Percentiles rank a stretch among this genome's conserved stretches.
These are phyloP conservation scores for Zoysia japonica DNA, from an alignment of 176 grass and related monocot genomes.

Conservation along the genomic window DNA sequence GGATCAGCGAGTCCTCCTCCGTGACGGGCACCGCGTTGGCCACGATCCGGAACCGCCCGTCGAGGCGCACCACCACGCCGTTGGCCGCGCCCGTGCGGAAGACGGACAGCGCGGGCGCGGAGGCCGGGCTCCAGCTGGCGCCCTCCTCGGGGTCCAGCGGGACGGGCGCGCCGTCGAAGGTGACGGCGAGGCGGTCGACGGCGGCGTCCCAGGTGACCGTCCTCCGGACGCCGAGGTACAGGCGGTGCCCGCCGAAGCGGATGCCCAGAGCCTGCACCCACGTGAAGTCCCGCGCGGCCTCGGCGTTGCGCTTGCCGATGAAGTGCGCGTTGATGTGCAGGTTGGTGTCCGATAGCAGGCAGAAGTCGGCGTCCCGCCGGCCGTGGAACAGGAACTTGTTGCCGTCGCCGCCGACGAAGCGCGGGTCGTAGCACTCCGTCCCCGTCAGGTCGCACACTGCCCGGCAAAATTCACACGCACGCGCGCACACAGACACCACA, in stretches of 20 bases:
- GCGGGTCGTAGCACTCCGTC: conserved; percentile 55
- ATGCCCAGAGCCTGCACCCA: conserved; percentile 66
- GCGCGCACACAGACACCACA: neutral
- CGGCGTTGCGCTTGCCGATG: conserved; percentile 59
- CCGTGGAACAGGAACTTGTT: conserved; percentile 61
- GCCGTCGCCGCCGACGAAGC: conserved; percentile 59
- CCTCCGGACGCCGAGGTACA: conserved; percentile 48
- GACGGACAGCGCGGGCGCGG: conserved; percentile 31
- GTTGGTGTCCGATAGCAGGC: conserved; percentile 66
- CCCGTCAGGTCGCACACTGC: conserved; percentile 48
- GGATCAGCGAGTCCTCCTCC: conserved; percentile 53
- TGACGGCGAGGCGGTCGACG: conserved; percentile 51
- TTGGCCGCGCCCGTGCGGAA: conserved; percentile 43
- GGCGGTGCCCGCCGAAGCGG: conserved; percentile 55
- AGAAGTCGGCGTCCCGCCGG: conserved; percentile 59
- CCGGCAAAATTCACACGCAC: neutral
- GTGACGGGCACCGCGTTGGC: conserved; percentile 51
- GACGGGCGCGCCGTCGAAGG: conserved; percentile 50
- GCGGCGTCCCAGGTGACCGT: conserved; percentile 39
- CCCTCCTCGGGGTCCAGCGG: neutral
- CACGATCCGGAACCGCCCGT: conserved; percentile 51
- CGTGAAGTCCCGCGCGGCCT: conserved; percentile 44
- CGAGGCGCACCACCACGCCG: conserved; percentile 54
- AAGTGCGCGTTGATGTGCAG: conserved; percentile 87
- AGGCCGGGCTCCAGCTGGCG: conserved; percentile 46